Evolutionary conservation across 176 grass and related monocot species (phyloP), one percentile per base, ranked within the genome.

Genomic region (Hsuehochloa calcarea): DNA sequence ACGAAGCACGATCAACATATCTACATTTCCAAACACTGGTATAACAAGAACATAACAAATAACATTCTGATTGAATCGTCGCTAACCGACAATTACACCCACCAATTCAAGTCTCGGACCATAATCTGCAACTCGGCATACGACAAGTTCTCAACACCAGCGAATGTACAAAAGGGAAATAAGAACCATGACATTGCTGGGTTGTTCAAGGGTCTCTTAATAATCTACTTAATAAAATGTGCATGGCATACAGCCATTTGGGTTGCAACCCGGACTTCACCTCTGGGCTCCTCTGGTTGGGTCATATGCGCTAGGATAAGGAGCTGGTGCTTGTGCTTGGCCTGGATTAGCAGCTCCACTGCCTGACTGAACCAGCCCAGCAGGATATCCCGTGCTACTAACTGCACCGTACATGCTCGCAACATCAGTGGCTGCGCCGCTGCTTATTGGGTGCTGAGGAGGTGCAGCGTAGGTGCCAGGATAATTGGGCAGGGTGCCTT

Each of bases 371-470:
- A 79, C 88, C 20, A 22, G 27, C 23, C 38, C 79, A 40, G 84
- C 60, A 74, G 88, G 79, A 83, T 90, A 90, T 67, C 88, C 88
- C 0, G 74, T 19, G 43, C 84, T 87, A 61, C 58, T 69, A 56
- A 22, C 27, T 5, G 29, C 49, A 2, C 68, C 69, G 22, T 89
- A 89, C 11, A 25, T 4, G 71, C 51, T 80, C 40, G 87, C 41
- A 27, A 5, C 64, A 68, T 92, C 80, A 14, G 84, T 56, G 44
- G 80, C 35, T 68, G 51, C 47, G 46, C 49, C 45, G 17, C 71
- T 82, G 8, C 44, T 52, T 27, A 55, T 31, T 47, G 82, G 88
- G 13, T 88, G 79, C 17, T 89, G 89, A 37, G 89, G 56, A 41
- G 90, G 65, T 11, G 70, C 66, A 14, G 64, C 65, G 35, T 94